A percentile compares a stretch with the other conserved stretches of the same genome.
phyloP scores from a whole-genome alignment of 2,329 filamentous ascomycete genomes.

The Fusarium coicis region DNA sequence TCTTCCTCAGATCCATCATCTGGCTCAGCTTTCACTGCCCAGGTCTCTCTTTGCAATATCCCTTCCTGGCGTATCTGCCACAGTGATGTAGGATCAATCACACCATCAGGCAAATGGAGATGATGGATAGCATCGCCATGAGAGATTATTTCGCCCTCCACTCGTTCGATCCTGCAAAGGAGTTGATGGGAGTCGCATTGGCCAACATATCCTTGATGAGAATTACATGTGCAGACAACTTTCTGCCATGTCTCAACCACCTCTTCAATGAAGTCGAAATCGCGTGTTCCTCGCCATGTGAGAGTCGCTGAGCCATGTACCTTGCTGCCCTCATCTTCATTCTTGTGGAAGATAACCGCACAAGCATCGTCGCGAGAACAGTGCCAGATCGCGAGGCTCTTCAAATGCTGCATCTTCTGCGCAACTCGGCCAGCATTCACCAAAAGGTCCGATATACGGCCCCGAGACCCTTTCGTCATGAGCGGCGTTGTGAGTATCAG shows the following conservation, averaged over 20 bases:
- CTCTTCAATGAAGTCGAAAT: neutral
- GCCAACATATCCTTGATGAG: neutral
- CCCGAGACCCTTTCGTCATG: neutral
- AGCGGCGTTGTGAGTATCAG: neutral
- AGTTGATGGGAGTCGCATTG: neutral
- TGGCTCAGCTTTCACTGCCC: neutral
- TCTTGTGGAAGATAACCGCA: neutral
- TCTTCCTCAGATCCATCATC: neutral
- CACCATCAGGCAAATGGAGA: neutral
- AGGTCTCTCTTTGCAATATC: neutral
- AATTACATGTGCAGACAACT: neutral
- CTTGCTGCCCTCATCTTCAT: neutral
- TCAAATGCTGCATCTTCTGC: neutral
- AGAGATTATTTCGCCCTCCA: neutral
- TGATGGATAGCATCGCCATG: slow-evolving; percentile 12
- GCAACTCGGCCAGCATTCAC: neutral
- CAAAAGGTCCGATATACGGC: neutral
- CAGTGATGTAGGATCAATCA: slow-evolving; percentile 1
- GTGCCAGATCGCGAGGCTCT: neutral
- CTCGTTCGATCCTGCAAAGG: neutral
- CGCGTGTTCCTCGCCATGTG: slow-evolving; percentile 1
- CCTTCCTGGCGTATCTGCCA: slow-evolving; percentile 3
- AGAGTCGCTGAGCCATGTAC: neutral
- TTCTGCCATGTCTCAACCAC: neutral
- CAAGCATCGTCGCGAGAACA: neutral